Conservation (phyloP, 2,329 filamentous ascomycete species). For the Aspergillus ochraceus region DNA sequence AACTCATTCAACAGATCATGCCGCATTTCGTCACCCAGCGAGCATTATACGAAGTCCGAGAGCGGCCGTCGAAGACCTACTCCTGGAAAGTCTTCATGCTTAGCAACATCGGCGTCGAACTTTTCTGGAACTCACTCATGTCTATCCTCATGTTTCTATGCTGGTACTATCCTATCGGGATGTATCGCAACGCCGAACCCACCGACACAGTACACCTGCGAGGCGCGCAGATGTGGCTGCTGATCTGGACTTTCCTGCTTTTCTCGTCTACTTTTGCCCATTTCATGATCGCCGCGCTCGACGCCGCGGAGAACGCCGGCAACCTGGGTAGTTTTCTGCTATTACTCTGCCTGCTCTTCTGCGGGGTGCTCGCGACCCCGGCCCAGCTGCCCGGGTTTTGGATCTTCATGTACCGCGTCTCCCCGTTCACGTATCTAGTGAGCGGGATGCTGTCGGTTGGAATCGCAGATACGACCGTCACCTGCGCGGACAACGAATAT, state of each 20-base stretch:
- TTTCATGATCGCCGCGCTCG: slow-evolving; percentile 1
- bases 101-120: slow-evolving; percentile 76
- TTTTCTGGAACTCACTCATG: slow-evolving; percentile 71
- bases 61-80: slow-evolving; percentile 78
- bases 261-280: slow-evolving; percentile 4
- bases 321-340: not conserved
- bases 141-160: slow-evolving; percentile 72
- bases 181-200: slow-evolving; percentile 3
- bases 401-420: slow-evolving; percentile 78
- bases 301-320: not conserved
- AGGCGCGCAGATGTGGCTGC: not conserved
- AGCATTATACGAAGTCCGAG: slow-evolving; percentile 78
- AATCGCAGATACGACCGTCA: not conserved
- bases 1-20: slow-evolving; percentile 59
- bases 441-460: slow-evolving; percentile 1
- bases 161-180: slow-evolving; percentile 75
- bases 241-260: slow-evolving; percentile 3
- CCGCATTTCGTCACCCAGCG: slow-evolving; percentile 80
- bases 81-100: slow-evolving; percentile 82
- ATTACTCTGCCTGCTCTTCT: slow-evolving; percentile 1
- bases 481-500: not conserved
- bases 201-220: not conserved
- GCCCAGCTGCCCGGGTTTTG: slow-evolving; percentile 65
- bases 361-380: slow-evolving; percentile 1
- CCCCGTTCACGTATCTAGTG: slow-evolving; percentile 53